Evolutionary conservation across 2,329 filamentous ascomycete species (phyloP).

Genomic region (Ceratocystis diversiconidia): DNA sequence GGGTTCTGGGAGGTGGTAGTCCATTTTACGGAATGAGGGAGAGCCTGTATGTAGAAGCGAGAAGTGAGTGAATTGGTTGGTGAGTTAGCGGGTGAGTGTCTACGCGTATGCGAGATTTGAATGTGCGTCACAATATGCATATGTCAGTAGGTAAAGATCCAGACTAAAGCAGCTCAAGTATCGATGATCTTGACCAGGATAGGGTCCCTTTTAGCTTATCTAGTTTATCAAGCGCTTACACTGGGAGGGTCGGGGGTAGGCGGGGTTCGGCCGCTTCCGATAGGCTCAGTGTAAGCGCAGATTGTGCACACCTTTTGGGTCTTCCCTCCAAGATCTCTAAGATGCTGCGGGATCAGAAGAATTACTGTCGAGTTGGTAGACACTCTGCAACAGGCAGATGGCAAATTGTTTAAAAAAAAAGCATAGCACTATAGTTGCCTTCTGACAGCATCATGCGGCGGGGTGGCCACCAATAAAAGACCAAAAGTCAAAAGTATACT

Average conservation of each 20-base stretch:
- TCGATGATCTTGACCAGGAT: too few species aligned
- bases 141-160: background rate
- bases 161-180: background rate
- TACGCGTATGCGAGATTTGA: too few species aligned
- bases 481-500: background rate
- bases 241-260: background rate
- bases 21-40: background rate
- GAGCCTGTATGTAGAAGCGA: background rate
- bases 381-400: too few species aligned
- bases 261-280: constrained; percentile 5
- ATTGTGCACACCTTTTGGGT: background rate
- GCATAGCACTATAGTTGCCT: too few species aligned
- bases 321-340: too few species aligned
- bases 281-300: background rate
- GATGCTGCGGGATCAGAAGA: too few species aligned
- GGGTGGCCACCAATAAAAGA: background rate
- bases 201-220: background rate
- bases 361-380: too few species aligned
- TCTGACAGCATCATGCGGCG: too few species aligned
- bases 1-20: constrained; percentile 24
- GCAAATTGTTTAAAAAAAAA: too few species aligned
- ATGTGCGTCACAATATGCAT: background rate
- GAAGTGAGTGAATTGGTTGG: background rate
- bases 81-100: background rate
- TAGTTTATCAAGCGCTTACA: background rate